Conservation (phyloP, 2,329 filamentous ascomycete species). For the Pseudogymnoascus sp. region DNA sequence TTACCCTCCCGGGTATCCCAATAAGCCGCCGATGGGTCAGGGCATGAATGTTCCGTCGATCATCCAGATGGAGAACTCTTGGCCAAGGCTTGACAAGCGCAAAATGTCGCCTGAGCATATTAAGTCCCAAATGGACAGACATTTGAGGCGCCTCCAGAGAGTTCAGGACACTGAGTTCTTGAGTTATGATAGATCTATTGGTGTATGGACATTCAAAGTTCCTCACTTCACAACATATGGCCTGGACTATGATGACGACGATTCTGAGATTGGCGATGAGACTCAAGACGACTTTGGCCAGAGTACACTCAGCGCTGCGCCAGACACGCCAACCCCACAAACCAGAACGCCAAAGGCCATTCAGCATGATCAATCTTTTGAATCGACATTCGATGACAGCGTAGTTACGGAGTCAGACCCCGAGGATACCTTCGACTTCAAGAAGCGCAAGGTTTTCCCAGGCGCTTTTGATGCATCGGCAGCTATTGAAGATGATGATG, state of each 20-base stretch:
- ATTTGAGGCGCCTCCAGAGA: conserved; percentile 71
- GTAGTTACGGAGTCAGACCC: conserved; percentile 26
- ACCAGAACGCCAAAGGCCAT: conserved; percentile 18
- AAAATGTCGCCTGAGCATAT: conserved; percentile 49
- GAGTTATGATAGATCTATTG: conserved; percentile 69
- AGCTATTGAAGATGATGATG: conserved; percentile 48
- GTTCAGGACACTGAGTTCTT: conserved; percentile 78
- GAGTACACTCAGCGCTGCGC: conserved; percentile 42
- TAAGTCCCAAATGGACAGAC: conserved; percentile 66
- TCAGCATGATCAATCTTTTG: conserved; percentile 25
- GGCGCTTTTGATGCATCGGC: conserved; percentile 69
- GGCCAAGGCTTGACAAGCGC: conserved; percentile 65
- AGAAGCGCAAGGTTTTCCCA: conserved; percentile 48
- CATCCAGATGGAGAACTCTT: conserved; percentile 87
- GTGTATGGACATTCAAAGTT: conserved; percentile 88
- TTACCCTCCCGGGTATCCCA: conserved; percentile 52
- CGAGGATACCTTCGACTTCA: conserved; percentile 31
- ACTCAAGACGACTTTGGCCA: conserved; percentile 37
- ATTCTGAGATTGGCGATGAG: conserved; percentile 56
- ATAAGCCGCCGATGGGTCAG: conserved; percentile 78
- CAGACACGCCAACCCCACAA: conserved; percentile 36
- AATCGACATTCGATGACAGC: conserved; percentile 32
- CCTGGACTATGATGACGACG: conserved; percentile 60
- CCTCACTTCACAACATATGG: conserved; percentile 96
- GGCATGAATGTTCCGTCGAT: conserved; percentile 86